Evolutionary conservation across 2,329 filamentous ascomycete species (phyloP), one percentile per base, ranked within the genome.

Genomic region (Trichoderma oligosporum): DNA sequence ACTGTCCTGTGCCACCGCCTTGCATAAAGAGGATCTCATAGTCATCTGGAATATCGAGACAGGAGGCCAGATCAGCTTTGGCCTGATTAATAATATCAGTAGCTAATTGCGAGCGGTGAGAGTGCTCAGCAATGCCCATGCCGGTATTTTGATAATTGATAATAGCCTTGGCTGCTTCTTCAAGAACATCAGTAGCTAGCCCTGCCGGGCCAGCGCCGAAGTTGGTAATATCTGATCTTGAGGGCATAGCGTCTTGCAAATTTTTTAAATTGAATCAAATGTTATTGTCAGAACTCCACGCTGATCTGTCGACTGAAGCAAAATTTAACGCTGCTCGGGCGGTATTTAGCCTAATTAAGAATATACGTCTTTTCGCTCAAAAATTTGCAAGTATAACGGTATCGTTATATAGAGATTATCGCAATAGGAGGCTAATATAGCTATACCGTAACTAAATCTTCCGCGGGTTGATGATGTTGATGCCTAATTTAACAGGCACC

Each of bases 11-110:
- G 61, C 92, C 93, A 59, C 93, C 92, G 61, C 83, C 89, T 71
- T 95, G 89, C 79, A 96, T 87, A 73, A 96, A 93, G 18, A 96
- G 74, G 56, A 96, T 82, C 60, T 96, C 91, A 74, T 97, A 96
- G 70, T 89, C 85, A 64, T 87, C 82, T 2, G 91, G 91, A 56
- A 97, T 87, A 65, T 93, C 87, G 57, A 96, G 85, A 64, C 89
- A 87, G 22, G 76, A 77, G 31, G 82, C 80, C 11, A 97, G 81
- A 61, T 88, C 84, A 35, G 83, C 81, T 71, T 95, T 94, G 61
- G 90, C 82, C 62, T 88, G 81, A 61, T 88, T 85, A 63, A 97
- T 82, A 66, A 97, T 91, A 61, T 85, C 82, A 61, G 84, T 82
- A 22, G 93, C 92, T 41, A 89, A 81, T 60, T 83, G 79, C 14